A percentile compares a stretch with the other conserved stretches of the same genome.
These are phyloP conservation scores for Fraxinus latifolia DNA, from an alignment of 305 asterid species.

Conservation along the genomic window DNA sequence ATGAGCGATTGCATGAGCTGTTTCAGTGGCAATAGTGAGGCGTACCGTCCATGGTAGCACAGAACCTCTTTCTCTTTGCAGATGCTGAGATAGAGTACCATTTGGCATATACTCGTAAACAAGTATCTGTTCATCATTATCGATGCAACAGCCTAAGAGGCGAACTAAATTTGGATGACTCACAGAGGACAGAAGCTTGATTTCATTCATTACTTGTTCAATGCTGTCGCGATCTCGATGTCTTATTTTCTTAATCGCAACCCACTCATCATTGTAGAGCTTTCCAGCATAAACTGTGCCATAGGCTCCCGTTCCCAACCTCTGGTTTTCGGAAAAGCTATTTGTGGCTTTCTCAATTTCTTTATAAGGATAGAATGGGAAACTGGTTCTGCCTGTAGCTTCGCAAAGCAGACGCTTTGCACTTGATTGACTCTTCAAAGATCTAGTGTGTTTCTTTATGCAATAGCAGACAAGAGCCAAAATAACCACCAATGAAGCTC, in stretches of 20 bases:
- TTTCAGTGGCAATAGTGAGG: conserved; percentile 84
- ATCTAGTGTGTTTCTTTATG: conserved; percentile 43
- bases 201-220: conserved; percentile 91
- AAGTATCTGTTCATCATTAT: conserved; percentile 82
- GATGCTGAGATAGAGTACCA: conserved; percentile 89
- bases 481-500: conserved; percentile 50
- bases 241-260: conserved; percentile 79
- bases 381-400: conserved; percentile 69
- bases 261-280: conserved; percentile 65
- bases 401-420: conserved; percentile 65
- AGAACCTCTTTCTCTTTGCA: conserved; percentile 66
- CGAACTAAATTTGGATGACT: conserved; percentile 92
- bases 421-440: conserved; percentile 42
- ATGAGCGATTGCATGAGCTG: conserved; percentile 84
- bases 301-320: conserved; percentile 92
- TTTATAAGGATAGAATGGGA: conserved; percentile 65
- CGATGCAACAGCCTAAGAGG: conserved; percentile 88
- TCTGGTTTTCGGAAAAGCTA: conserved; percentile 65
- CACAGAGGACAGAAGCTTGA: conserved; percentile 86
- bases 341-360: conserved; percentile 83
- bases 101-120: conserved; percentile 91
- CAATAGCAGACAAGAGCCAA: conserved; percentile 43
- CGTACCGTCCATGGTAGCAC: conserved; percentile 89
- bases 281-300: conserved; percentile 94
- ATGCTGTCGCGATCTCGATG: conserved; percentile 63